Percentiles rank a stretch among this genome's conserved stretches.
Evolutionary conservation across 495 filamentous ascomycete species (phyloP).

Genomic region (Antarctomyces pellizariae): DNA sequence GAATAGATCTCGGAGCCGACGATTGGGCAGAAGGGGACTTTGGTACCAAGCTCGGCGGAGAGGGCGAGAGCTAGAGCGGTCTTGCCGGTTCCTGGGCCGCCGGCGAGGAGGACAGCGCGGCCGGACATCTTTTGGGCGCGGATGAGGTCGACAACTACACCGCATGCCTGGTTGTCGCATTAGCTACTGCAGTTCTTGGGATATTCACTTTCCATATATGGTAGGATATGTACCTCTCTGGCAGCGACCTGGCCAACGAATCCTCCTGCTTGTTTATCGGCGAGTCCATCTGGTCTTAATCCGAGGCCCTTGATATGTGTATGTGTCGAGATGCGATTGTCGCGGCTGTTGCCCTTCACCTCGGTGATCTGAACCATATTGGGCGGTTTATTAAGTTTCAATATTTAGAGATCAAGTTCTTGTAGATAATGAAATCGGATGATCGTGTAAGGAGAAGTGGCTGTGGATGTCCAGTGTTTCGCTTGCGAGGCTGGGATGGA

Average conservation of each 20-base stretch:
- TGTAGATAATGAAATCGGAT: no score
- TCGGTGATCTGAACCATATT: slow-evolving; percentile 86
- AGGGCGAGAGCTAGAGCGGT: slow-evolving; percentile 87
- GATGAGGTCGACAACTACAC: slow-evolving; percentile 85
- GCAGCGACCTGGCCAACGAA: slow-evolving; percentile 80
- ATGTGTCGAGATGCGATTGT: slow-evolving; percentile 86
- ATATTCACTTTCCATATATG: neutral
- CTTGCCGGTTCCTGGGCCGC: slow-evolving; percentile 84
- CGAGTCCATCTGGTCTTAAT: slow-evolving; percentile 55
- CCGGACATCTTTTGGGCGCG: slow-evolving; percentile 92
- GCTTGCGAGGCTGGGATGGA: no score
- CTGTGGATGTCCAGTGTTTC: no score
- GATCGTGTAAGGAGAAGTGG: no score
- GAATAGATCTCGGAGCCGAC: slow-evolving; percentile 94
- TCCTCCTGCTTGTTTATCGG: slow-evolving; percentile 50
- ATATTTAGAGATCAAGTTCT: no score
- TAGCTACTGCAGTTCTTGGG: neutral
- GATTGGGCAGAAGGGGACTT: slow-evolving; percentile 93
- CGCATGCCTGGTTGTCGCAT: slow-evolving; percentile 37
- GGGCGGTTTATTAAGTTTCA: no score
- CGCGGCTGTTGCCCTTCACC: slow-evolving; percentile 84
- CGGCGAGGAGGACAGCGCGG: slow-evolving; percentile 75
- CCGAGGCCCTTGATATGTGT: slow-evolving; percentile 93
- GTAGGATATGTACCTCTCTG: slow-evolving; percentile 37
- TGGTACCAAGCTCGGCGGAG: slow-evolving; percentile 84